Evolutionary conservation across 2,329 filamentous ascomycete genomes (phyloP), one percentile per base, ranked within the genome.

Genomic region (Verticillium albo-atrum): DNA sequence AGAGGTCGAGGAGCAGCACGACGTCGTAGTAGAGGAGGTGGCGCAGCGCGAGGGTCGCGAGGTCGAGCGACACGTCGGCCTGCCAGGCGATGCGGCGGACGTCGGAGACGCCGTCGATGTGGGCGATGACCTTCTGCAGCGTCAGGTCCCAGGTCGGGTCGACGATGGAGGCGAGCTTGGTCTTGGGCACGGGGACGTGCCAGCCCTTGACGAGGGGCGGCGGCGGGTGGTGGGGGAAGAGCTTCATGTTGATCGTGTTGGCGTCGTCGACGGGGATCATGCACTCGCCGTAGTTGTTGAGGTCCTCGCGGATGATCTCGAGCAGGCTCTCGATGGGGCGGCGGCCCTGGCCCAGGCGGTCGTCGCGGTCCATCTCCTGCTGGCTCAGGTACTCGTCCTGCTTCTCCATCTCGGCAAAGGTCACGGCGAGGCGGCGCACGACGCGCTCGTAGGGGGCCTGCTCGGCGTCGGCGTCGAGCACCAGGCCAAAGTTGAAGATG

Each of bases 251-350:
- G 74, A 97, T 88, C 0, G 92, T 97, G 72, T 97, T 97, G 62
- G 92, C 88, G 66, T 96, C 92, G 73, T 97, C 91, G 64, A 97
- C 94, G 0, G 93, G 93, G 68, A 97, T 97, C 93, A 97, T 97
- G 81, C 93, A 97, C 77, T 99, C 95, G 70, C 91, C 93, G 70
- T 97, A 99, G 68, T 96, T 96, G 71, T 98, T 97, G 66, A 99
- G 72, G 71, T 99, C 93, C 75, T 97, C 87, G 70, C 88, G 88
- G 60, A 90, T 82, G 62, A 89, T 89, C 74, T 89, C 92, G 66
- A 98, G 82, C 65, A 99, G 76, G 65, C 90, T 91, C 77, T 94
- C 90, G 69, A 97, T 96, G 3, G 84, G 79, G 73, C 91, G 77
- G 78, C 89, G 66, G 81, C 78, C 28, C 77, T 74, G 53, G 75